Percentiles rank a stretch among this genome's conserved stretches.
phyloP scores from a whole-genome alignment of 2,329 filamentous ascomycete species.

The Aspergillus unguis region DNA sequence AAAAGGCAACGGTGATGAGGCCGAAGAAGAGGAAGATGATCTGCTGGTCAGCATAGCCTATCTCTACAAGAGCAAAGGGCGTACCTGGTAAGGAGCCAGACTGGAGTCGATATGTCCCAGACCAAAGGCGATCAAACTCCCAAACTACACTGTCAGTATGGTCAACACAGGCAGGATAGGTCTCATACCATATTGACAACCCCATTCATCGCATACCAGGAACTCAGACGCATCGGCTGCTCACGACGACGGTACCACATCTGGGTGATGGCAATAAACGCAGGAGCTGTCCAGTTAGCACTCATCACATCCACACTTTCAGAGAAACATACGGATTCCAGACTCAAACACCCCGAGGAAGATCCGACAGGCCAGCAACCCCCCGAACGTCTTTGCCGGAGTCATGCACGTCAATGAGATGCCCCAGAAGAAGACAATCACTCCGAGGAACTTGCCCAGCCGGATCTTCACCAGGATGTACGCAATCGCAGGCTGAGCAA shows the following conservation, averaged over 20 bases:
- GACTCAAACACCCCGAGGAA: conserved; percentile 58
- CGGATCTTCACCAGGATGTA: conserved; percentile 59
- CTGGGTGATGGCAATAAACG: conserved; percentile 52
- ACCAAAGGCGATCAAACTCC: conserved; percentile 55
- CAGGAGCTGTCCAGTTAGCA: conserved; percentile 39
- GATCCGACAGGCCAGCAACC: conserved; percentile 52
- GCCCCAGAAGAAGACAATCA: conserved; percentile 52
- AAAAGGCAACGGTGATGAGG: conserved; percentile 51
- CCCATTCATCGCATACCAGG: conserved; percentile 57
- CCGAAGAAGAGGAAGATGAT: conserved; percentile 40
- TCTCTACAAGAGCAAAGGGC: not conserved
- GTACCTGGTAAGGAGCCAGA: conserved; percentile 52
- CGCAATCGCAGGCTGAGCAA: conserved; percentile 52
- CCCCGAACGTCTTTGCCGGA: conserved; percentile 49
- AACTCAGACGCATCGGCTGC: conserved; percentile 49
- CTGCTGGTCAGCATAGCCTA: conserved; percentile 5
- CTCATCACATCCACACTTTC: not conserved
- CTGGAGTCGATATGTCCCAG: conserved; percentile 48
- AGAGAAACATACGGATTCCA: conserved; percentile 30
- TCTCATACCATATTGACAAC: conserved; percentile 48
- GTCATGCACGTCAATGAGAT: conserved; percentile 53
- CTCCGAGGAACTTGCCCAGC: conserved; percentile 58
- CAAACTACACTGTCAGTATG: conserved; percentile 28
- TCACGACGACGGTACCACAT: conserved; percentile 56
- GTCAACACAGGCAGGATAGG: not conserved